Evolutionary conservation across 1,284 basidiomycete species (phyloP), one percentile per base, ranked within the genome.

Genomic region (Ustilago curta): DNA sequence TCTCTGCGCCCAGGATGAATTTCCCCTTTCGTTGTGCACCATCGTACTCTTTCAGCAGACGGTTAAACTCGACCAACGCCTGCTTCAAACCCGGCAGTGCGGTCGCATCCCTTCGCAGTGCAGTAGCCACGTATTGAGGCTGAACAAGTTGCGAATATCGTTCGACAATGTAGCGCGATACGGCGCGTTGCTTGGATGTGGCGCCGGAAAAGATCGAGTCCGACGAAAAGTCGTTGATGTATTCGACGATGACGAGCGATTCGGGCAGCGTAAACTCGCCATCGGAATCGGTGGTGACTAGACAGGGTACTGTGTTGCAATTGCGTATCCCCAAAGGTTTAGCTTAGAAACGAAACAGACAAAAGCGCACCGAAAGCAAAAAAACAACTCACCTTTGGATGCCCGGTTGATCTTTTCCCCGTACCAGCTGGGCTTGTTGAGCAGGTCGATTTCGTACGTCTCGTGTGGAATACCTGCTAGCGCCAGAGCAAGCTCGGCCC

Each of bases 191-290:
- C 21, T 47, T 16, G 2, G 58, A 7, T 2, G 21, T n/a, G n/a
- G 16, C 37, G 39, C 32, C 21, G 4, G 35, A 8, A 31, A 68
- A 61, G 47, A 61, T 57, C 0, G 29, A 8, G 21, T 37, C 6
- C 4, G 21, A 7, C 16, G 53, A 25, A 1, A 55, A 19, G 23
- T 71, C 69, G 31, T 52, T 27, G 19, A 71, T 62, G 35, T 71
- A 71, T 32, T 71, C 63, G 27, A 65, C 69, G 18, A 71, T 62
- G 21, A 71, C 69, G 9, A 61, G 59, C 32, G 58, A 61, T 53
- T 67, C 63, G 12, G 63, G 63, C 11, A 71, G 59, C 25, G 62
- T 66, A 39, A 49, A 64, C 7, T 55, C 57, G 9, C 2, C 19
- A 3, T 27, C 21, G 9, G n/a, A 18, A 21, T 25, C 23, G 14